phyloP scores from a whole-genome alignment of 2,329 filamentous ascomycete species.

The Curvularia sp. region DNA sequence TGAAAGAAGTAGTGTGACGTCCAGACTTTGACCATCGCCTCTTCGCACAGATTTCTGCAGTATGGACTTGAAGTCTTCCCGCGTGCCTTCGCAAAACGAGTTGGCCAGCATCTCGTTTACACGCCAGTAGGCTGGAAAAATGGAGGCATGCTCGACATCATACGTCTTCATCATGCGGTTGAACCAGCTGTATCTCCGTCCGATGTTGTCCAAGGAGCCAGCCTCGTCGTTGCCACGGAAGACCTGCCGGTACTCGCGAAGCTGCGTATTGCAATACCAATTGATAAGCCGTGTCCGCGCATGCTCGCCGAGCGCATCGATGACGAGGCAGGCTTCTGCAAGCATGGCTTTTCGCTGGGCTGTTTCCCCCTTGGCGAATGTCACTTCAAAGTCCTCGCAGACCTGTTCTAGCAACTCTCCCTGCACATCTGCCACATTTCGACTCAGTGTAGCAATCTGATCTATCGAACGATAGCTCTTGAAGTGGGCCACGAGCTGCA shows the following conservation, averaged over 20 bases:
- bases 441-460: slow-evolving; percentile 91
- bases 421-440: slow-evolving; percentile 92
- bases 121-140: slow-evolving; percentile 88
- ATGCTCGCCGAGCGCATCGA: slow-evolving; percentile 91
- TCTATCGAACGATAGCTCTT: slow-evolving; percentile 98
- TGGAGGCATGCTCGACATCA: slow-evolving; percentile 86
- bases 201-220: slow-evolving; percentile 94
- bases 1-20: slow-evolving; percentile 86
- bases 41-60: slow-evolving; percentile 85
- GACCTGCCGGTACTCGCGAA: slow-evolving; percentile 93
- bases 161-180: slow-evolving; percentile 94
- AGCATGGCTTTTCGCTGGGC: slow-evolving; percentile 72
- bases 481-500: slow-evolving; percentile 98
- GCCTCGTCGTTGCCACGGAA: slow-evolving; percentile 95
- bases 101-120: slow-evolving; percentile 90
- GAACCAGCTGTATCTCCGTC: slow-evolving; percentile 94
- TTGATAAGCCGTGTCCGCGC: slow-evolving; percentile 83
- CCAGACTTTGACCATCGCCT: slow-evolving; percentile 77
- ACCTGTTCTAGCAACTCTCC: slow-evolving; percentile 92
- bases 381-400: slow-evolving; percentile 98
- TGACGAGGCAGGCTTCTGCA: slow-evolving; percentile 87
- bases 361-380: slow-evolving; percentile 89
- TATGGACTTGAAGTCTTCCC: slow-evolving; percentile 94
- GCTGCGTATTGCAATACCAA: slow-evolving; percentile 98
- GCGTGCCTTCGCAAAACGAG: slow-evolving; percentile 92